Base-by-base conservation (phyloP, 805 yeast genomes). In the Kodamaea leandrae region DNA sequence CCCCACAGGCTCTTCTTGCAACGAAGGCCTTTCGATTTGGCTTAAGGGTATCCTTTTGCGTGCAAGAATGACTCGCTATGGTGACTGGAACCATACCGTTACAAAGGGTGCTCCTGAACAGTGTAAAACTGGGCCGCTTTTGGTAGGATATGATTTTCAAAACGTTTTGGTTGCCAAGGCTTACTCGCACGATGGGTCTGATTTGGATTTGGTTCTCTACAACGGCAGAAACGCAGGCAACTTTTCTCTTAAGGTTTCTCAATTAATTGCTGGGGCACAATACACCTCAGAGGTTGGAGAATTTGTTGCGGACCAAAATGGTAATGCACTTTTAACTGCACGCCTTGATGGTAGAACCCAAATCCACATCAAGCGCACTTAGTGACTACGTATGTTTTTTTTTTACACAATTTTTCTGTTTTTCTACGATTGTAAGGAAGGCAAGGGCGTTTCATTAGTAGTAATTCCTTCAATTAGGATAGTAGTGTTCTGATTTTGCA, bases 121-220 rank as follows among this genome's bases (percentile, higher is more conserved):
- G 27, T 41, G 44, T 25, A 36, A 29, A 12, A 23, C 34, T 12
- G 44, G 44, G 21, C 44, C 44, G 16, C 33, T 41, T 29, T 41
- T 41, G 28, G 41, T 26, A n/a, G 41, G 37, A 12, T 41, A 41
- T 20, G 44, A 41, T 20, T 41, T 41, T 30, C 44, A 41, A 32
- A 41, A 41, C 14, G 41, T 41, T 13, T 41, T 41, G 27, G 41
- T 41, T 23, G 44, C 44, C 16, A 41, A 41, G 30, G 44, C 44
- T 13, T 41, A 41, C 26, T 41, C 44, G 15, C 44, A 36, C 15
- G 38, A 41, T 21, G 44, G 44, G 3, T 20, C 35, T 13, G 44
- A 41, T 32, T 37, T 41, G 19, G 44, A 41, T 10, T 41, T 41
- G 32, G 44, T 41, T 24, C 36, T 41, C 26, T 36, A 41, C 33